Evolutionary conservation across 768 basidiomycete genomes (phyloP).

Genomic region (Cyclocybe cylindracea): DNA sequence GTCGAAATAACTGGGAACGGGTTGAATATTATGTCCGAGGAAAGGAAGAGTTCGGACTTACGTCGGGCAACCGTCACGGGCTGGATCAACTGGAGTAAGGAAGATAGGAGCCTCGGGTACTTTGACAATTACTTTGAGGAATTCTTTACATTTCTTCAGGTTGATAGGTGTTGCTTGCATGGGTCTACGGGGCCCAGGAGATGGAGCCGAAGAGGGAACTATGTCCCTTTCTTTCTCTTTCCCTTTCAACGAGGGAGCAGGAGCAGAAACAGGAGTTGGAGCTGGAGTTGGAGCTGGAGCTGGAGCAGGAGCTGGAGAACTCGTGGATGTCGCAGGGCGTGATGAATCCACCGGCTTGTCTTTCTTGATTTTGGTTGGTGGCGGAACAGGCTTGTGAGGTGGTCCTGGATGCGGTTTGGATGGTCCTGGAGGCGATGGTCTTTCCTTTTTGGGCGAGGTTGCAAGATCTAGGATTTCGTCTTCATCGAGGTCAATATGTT

Average conservation of each 20-base stretch:
- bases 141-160: slow-evolving; percentile 80
- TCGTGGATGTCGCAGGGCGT: slow-evolving; percentile 20
- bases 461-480: slow-evolving; percentile 68
- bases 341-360: slow-evolving; percentile 35
- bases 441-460: slow-evolving; percentile 61
- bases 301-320: slow-evolving; percentile 13
- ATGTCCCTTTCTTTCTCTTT: too few relatives aligned
- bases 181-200: slow-evolving; percentile 37
- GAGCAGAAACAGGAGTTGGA: slow-evolving; percentile 20
- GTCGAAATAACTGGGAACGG: slow-evolving; percentile 71
- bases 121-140: slow-evolving; percentile 60
- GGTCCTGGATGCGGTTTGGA: slow-evolving; percentile 15
- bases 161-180: slow-evolving; percentile 57
- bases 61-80: slow-evolving; percentile 87
- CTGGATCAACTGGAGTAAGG: slow-evolving; percentile 79
- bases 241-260: too few relatives aligned
- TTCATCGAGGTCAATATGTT: slow-evolving; percentile 51
- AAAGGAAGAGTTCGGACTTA: slow-evolving; percentile 38
- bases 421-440: slow-evolving; percentile 42
- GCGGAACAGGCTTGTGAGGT: slow-evolving; percentile 22
- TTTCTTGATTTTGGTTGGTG: slow-evolving; percentile 41
- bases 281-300: slow-evolving; percentile 20
- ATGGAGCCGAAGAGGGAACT: slow-evolving; percentile 3
- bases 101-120: slow-evolving; percentile 76
- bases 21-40: slow-evolving; percentile 7